Evolutionary conservation across 257 asterid genomes (phyloP), one percentile per base, ranked within the genome.

Genomic region (Fraxinus pennsylvanica): DNA sequence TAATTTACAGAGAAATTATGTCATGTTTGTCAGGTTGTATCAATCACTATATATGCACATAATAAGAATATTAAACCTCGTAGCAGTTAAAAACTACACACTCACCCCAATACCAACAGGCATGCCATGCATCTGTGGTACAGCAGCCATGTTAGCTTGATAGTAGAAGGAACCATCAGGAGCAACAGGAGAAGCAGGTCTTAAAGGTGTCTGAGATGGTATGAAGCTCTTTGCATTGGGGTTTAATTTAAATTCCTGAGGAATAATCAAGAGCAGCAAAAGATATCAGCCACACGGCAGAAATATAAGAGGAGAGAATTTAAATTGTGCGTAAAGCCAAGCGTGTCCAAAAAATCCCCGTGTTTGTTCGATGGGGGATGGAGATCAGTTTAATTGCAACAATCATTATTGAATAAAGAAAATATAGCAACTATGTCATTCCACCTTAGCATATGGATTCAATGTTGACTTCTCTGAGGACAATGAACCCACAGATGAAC

Each of bases 371-470:
- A 21, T 47, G 57, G 57, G 57, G 57, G 57, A 71, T 12, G 6
- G 66, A 12, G 21, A 6, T 71, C 9, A 39, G 45, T 75, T 43
- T 36, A 50, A 47, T 75, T 19, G 75, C 76, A 43, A 74, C 63
- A 79, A 52, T 29, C 54, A 32, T 33, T 35, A 73, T 39, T 15
- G 75, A 68, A 74, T 32, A 66, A 71, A 36, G 61, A 30, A 69
- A 38, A 47, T 1, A 47, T 30, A 32, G 33, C 9, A 36, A 47
- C 65, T 74, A 45, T 45, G 65, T 3, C 63, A 38, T 71, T 80
- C 72, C 77, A 93, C 99, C 98, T 96, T 96, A 77, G 99, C 98
- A 82, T 92, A 76, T 72, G 99, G 99, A 81, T 96, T 96, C 72
- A 96, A 81, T 6, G 90, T 84, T 63, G 98, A 93, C 85, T 92